Conservation (phyloP, 2,329 filamentous ascomycete genomes). For the Laburnicola sp. region DNA sequence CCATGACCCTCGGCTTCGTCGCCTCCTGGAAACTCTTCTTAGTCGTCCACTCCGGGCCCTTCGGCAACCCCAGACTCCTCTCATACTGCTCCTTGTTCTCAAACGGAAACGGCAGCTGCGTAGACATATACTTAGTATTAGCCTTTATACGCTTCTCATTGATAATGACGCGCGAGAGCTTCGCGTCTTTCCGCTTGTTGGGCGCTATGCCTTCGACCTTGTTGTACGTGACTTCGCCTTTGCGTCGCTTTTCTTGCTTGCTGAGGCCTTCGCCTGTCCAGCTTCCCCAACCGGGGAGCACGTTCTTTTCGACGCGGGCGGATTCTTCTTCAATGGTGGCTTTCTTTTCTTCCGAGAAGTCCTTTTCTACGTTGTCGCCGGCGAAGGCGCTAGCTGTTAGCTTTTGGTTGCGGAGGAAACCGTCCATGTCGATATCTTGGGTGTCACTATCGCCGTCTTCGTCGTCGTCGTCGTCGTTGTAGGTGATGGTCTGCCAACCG, state of each 20-base stretch:
- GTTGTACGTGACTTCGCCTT: constrained; percentile 59
- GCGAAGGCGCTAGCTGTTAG: constrained; percentile 85
- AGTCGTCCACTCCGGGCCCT: constrained; percentile 95
- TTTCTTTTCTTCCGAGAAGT: constrained; percentile 81
- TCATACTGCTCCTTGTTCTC: constrained; percentile 90
- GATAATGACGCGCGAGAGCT: constrained; percentile 82
- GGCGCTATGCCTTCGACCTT: constrained; percentile 74
- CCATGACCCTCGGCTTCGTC: constrained; percentile 84
- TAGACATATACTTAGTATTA: constrained; percentile 86
- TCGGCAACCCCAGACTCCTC: constrained; percentile 78
- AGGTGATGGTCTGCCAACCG: constrained; percentile 51
- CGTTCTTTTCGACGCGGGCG: constrained; percentile 72
- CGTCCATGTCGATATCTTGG: constrained; percentile 46
- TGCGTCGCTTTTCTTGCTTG: constrained; percentile 63
- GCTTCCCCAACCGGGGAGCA: constrained; percentile 90
- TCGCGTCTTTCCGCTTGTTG: constrained; percentile 77
- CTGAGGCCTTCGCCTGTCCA: constrained; percentile 87
- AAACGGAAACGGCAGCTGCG: constrained; percentile 83
- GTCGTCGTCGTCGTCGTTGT: constrained; percentile 42
- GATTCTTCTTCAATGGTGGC: constrained; percentile 73
- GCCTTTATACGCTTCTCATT: constrained; percentile 90
- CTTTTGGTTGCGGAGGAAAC: constrained; percentile 57
- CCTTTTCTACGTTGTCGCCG: constrained; percentile 76
- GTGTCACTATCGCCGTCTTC: constrained; percentile 38
- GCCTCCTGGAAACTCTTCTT: constrained; percentile 89